phyloP scores from a whole-genome alignment of 192 early-diverging fungal species.

The Backusella australiensis region DNA sequence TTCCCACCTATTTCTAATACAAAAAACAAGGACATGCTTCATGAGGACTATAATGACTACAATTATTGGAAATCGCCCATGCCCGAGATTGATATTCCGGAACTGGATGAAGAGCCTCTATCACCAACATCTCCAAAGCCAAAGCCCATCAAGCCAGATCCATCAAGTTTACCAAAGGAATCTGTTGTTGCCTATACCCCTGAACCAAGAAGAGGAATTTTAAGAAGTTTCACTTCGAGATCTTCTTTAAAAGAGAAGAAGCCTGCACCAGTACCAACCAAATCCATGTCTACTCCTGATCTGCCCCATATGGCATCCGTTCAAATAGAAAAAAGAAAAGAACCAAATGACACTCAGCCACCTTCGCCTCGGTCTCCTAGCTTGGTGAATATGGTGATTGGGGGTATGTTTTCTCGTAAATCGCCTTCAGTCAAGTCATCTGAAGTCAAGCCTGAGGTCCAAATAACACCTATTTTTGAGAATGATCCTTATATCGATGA shows the following conservation, averaged over 20 bases:
- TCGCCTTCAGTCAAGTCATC: not conserved
- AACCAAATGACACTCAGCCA: not conserved
- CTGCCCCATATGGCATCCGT: not conserved
- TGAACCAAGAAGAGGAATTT: slow-evolving; percentile 14
- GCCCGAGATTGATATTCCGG: slow-evolving; percentile 47
- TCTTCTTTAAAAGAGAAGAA: not conserved
- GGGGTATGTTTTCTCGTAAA: slow-evolving; percentile 1
- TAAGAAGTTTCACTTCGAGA: slow-evolving; percentile 25
- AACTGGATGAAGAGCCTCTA: slow-evolving; percentile 5
- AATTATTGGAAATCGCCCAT: slow-evolving; percentile 73
- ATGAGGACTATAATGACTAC: slow-evolving; percentile 78
- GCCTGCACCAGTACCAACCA: not conserved
- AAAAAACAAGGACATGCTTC: slow-evolving; percentile 31
- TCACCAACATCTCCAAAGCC: slow-evolving; percentile 24
- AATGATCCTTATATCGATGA: slow-evolving; percentile 1
- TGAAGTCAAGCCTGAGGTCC: not conserved
- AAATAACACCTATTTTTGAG: slow-evolving; percentile 7
- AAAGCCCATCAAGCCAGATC: slow-evolving; percentile 26
- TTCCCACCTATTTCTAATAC: slow-evolving; percentile 72
- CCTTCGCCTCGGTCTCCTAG: not conserved
- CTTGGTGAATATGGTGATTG: slow-evolving; percentile 1
- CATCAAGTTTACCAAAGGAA: slow-evolving; percentile 11
- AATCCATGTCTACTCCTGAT: not conserved
- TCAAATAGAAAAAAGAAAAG: not conserved
- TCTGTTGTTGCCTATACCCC: slow-evolving; percentile 14